Base-by-base conservation (phyloP, 1,139 yeast genomes). In the Candida sanyaensis region DNA sequence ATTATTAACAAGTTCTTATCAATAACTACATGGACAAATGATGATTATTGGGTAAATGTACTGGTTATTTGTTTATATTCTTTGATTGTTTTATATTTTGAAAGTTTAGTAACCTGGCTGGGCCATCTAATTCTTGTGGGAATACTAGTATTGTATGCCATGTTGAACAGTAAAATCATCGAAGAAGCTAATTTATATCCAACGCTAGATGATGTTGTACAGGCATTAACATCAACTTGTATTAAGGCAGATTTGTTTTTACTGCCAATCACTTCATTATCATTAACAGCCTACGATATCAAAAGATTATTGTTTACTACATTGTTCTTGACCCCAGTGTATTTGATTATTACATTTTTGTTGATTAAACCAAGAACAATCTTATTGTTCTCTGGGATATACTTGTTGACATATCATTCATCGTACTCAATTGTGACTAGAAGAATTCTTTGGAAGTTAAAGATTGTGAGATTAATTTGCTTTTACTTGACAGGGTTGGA, bases 401-500 rank as follows among this genome's bases (percentile, higher is more conserved):
- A 82, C 54, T 67, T 87, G 6, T 71, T 92, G 48, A 84, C 96
- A 0, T 93, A 90, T 64, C 97, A 93, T 66, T 90, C 97, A 17
- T 75, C 89, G 28, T 89, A 90, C 77, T 84, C 91, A 33, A 74
- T 89, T 48, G 90, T 91, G 5, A 84, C 95, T 0, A 77, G 98
- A 54, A 83, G 84, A 50, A 75, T 92, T 53, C 68, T 91, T 42
- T 92, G 97, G 98, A 83, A 87, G 57, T 83, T 93, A 49, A 82
- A 87, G 59, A 59, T 83, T 10, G 82, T 88, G 3, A 77, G 97
- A 55, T 65, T 86, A 44, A 59, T 87, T 10, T 81, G 88, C 50
- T 91, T 90, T 63, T 89, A 90, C 61, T 70, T 89, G 48, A 92
- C 97, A 0, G 97, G 97, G 1, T 74, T 91, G 46, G 96, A 91